Evolutionary conservation across 2,329 filamentous ascomycete genomes (phyloP), one percentile per base, ranked within the genome.

Genomic region (Clarireedia hainanense): DNA sequence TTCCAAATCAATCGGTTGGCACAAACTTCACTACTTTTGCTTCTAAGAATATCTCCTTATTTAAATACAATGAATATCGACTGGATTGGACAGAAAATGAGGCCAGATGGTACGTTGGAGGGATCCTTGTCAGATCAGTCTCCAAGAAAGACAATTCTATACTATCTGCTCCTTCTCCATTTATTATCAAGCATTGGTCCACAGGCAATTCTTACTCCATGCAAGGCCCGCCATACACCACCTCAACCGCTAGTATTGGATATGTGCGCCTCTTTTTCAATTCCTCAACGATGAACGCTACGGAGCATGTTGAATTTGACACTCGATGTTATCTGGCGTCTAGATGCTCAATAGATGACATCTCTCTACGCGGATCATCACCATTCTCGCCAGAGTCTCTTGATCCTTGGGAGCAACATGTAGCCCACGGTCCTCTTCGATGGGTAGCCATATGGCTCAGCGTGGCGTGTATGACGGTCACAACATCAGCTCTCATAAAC

Each of bases 221-320:
- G 68, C 66, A 73, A 61, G 75, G 75, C 4, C 76, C 76, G 14
- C 75, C 75, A 2, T 47, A 42, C 15, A 67, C 67, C 20, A 64
- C 62, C n/a, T 71, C 73, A 2, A 62, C 67, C 20, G 75, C 75
- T 5, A 72, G 72, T 24, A 62, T 78, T 34, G 72, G 68, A 6
- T 78, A 74, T 72, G 69, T 73, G 9, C 70, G 75, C n/a, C 65
- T 74, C 27, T 78, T 78, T 61, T 78, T 78, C 69, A 78, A 78
- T 59, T 74, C 74, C 0, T 76, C 75, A 1, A 60, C 69, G 6
- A 73, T 69, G 64, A 73, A 66, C 7, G 53, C 67, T 17, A 60
- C 67, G 12, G 59, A 61, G 5, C 63, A 60, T 30, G 36, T 52
- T 26, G 57, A 46, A 10, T 72, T 70, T 51, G 61, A 65, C 24